A percentile compares a stretch with the other conserved stretches of the same genome.
These are phyloP conservation scores for Candida glucosophila DNA, from an alignment of 1,139 yeast species.

Conservation along the genomic window DNA sequence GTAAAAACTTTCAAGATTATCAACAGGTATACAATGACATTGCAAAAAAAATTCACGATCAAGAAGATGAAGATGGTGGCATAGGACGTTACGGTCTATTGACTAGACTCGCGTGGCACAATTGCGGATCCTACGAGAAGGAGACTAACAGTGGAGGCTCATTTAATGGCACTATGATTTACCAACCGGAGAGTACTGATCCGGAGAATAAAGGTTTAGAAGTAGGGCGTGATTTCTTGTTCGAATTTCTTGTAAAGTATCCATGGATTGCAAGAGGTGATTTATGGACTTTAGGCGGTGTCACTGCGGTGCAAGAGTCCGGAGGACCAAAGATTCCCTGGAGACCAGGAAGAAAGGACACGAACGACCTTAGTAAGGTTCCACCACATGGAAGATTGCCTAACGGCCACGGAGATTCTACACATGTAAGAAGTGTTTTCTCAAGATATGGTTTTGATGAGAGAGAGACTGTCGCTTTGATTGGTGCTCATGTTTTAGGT, in stretches of 20 bases:
- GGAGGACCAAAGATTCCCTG: conserved; percentile 54
- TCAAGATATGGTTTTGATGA: conserved; percentile 54
- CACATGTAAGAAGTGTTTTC: conserved; percentile 48
- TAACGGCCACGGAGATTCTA: conserved; percentile 42
- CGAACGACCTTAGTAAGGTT: conserved; percentile 38
- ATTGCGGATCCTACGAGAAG: conserved; percentile 57
- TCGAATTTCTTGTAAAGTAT: conserved; percentile 46
- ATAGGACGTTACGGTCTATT: conserved; percentile 59
- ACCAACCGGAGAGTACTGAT: conserved; percentile 38
- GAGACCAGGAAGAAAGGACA: conserved; percentile 58
- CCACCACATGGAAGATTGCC: conserved; percentile 62
- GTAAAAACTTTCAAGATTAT: conserved; percentile 44
- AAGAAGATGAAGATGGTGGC: conserved; percentile 69
- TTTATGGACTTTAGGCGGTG: conserved; percentile 60
- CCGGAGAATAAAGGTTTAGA: conserved; percentile 55
- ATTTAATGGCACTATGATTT: conserved; percentile 62
- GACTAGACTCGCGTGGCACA: conserved; percentile 64
- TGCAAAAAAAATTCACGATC: conserved; percentile 62
- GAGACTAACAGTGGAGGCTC: conserved; percentile 54
- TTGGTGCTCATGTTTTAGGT: conserved; percentile 62
- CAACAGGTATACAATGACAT: conserved; percentile 77
- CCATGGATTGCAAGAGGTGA: conserved; percentile 56
- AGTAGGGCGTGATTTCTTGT: conserved; percentile 45
- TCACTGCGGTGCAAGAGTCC: conserved; percentile 49
- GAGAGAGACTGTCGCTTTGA: conserved; percentile 52